Evolutionary conservation across 2,329 filamentous ascomycete genomes (phyloP).

Genomic region (Hymenoscyphus fraxineus): DNA sequence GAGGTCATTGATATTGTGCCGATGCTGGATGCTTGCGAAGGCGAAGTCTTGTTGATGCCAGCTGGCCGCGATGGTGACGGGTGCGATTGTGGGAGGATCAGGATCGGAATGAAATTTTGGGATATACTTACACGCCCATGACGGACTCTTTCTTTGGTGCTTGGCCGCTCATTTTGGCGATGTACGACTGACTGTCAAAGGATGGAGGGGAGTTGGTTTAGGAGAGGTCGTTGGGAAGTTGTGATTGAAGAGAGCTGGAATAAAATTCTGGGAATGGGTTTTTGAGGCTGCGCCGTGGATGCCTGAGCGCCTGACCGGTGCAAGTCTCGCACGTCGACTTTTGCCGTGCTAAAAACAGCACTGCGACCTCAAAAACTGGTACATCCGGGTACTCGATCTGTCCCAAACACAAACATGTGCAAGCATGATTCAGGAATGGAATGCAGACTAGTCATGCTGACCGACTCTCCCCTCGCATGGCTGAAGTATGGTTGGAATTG

Average conservation of each 20-base stretch:
- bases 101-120: constrained; percentile 20
- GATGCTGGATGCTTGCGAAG: constrained; percentile 25
- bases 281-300: constrained; percentile 3
- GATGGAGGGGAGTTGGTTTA: constrained; percentile 57
- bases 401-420: too few relatives aligned
- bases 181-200: constrained; percentile 39
- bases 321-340: too few relatives aligned
- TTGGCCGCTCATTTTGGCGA: constrained; percentile 45
- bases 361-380: too few relatives aligned
- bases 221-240: constrained; percentile 30
- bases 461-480: too few relatives aligned
- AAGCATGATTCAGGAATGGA: too few relatives aligned
- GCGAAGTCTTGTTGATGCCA: constrained; percentile 19
- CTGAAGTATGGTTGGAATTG: too few relatives aligned
- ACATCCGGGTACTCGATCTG: too few relatives aligned
- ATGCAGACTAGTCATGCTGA: too few relatives aligned
- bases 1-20: constrained; percentile 28
- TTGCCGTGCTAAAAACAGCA: not conserved
- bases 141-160: constrained; percentile 52
- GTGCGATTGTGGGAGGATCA: constrained; percentile 18
- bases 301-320: too few relatives aligned
- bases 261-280: constrained; percentile 20
- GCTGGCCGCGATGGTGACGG: constrained; percentile 13
- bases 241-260: constrained; percentile 19
- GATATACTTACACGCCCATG: constrained; percentile 60